A percentile compares a stretch with the other conserved stretches of the same genome.
These are phyloP conservation scores for Trichaptum fuscoviolaceum DNA, from an alignment of 768 basidiomycete genomes.

Conservation along the genomic window DNA sequence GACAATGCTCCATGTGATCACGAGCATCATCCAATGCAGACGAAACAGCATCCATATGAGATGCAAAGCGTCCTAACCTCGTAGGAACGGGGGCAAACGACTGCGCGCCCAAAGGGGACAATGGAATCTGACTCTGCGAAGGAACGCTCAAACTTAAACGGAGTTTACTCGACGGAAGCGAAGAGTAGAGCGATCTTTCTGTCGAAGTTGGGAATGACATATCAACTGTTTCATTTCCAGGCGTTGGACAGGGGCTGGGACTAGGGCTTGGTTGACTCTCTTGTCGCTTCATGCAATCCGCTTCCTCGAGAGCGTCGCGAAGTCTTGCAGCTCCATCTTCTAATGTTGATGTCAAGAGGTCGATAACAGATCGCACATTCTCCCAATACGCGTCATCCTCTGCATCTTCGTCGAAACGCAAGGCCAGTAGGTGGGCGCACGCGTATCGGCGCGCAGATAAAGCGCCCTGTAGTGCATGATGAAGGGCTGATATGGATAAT, in stretches of 20 bases:
- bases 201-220: neutral
- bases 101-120: conserved; percentile 8
- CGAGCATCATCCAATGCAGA: conserved; percentile 67
- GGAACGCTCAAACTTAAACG: neutral
- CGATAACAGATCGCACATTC: conserved; percentile 72
- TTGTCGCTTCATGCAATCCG: conserved; percentile 45
- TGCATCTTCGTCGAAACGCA: conserved; percentile 63
- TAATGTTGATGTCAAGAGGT: conserved; percentile 60
- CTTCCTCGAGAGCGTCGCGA: conserved; percentile 55
- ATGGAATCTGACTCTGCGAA: neutral
- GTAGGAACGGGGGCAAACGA: conserved; percentile 76
- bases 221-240: neutral
- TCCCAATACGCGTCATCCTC: conserved; percentile 83
- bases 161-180: neutral
- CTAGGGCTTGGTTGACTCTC: conserved; percentile 43
- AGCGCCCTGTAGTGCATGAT: conserved; percentile 57
- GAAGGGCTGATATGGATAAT: conserved; percentile 58
- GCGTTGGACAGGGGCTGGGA: neutral
- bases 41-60: conserved; percentile 67
- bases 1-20: conserved; percentile 59
- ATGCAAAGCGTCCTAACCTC: conserved; percentile 61
- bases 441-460: conserved; percentile 71
- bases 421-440: conserved; percentile 72
- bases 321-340: conserved; percentile 60
- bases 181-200: neutral